Evolutionary conservation across 331 rosid genomes (phyloP).

Genomic region (Arachis monticola): DNA sequence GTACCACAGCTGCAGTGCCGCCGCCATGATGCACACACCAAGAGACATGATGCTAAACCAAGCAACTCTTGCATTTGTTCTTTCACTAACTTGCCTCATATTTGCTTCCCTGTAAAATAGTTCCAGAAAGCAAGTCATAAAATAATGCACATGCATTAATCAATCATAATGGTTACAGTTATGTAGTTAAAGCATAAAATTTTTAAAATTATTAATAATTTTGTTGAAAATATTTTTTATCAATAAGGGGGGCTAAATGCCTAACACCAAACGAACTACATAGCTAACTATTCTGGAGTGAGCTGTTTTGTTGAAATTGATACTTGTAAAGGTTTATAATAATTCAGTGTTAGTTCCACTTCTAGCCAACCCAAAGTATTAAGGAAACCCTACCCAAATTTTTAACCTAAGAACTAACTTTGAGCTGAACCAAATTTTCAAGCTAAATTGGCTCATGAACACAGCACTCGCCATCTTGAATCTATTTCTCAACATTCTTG

Average conservation of each 20-base stretch:
- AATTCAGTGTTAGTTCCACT: too few relatives aligned
- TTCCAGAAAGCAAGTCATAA: slow-evolving; percentile 20
- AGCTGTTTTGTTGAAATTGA: too few relatives aligned
- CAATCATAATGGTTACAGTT: slow-evolving; percentile 1
- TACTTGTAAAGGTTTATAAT: too few relatives aligned
- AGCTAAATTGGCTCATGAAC: too few relatives aligned
- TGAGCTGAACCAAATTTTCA: neutral
- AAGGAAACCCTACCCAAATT: too few relatives aligned
- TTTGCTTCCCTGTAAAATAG: slow-evolving; percentile 69
- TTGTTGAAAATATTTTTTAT: too few relatives aligned
- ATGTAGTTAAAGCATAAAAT: neutral
- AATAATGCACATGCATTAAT: neutral
- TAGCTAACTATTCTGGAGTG: too few relatives aligned
- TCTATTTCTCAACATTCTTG: too few relatives aligned
- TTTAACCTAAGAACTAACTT: neutral
- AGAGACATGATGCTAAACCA: slow-evolving; percentile 76
- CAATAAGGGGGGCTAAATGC: too few relatives aligned
- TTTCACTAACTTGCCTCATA: slow-evolving; percentile 83
- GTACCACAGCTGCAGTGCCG: slow-evolving; percentile 68
- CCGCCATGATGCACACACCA: slow-evolving; percentile 67
- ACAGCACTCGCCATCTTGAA: neutral
- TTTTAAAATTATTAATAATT: neutral
- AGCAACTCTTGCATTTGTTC: slow-evolving; percentile 73
- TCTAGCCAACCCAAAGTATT: too few relatives aligned
- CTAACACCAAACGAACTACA: too few relatives aligned